Conservation (phyloP, 2,329 filamentous ascomycete species). For the Epichloe elymi region DNA sequence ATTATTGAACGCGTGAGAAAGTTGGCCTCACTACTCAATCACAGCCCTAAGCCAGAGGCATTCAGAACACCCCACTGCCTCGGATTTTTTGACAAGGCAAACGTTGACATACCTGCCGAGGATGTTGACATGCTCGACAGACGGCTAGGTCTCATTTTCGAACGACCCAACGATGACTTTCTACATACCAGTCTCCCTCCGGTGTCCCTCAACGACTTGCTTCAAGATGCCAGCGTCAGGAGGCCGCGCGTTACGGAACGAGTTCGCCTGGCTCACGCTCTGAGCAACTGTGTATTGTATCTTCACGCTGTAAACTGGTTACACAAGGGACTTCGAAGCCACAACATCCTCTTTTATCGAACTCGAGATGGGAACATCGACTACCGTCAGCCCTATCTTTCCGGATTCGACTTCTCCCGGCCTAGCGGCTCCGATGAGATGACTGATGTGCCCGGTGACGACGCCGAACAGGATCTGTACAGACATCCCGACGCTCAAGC, state of each 20-base stretch:
- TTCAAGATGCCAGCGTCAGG: slow-evolving; percentile 21
- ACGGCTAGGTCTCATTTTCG: slow-evolving; percentile 41
- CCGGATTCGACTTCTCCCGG: slow-evolving; percentile 41
- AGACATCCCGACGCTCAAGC: slow-evolving; percentile 32
- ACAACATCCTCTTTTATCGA: slow-evolving; percentile 40
- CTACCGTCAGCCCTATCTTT: slow-evolving; percentile 30
- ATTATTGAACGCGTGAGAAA: slow-evolving; percentile 32
- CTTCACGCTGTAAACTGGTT: slow-evolving; percentile 44
- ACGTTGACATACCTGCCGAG: slow-evolving; percentile 19
- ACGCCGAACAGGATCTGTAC: slow-evolving; percentile 34
- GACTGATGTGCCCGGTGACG: slow-evolving; percentile 33
- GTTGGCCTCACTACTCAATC: slow-evolving; percentile 33
- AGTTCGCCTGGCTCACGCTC: slow-evolving; percentile 34
- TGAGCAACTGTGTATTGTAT: slow-evolving; percentile 40
- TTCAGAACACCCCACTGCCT: slow-evolving; percentile 38
- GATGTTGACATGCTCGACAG: slow-evolving; percentile 28
- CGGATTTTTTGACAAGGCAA: slow-evolving; percentile 35
- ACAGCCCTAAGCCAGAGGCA: slow-evolving; percentile 32
- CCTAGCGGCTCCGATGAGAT: slow-evolving; percentile 35
- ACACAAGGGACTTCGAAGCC: slow-evolving; percentile 42
- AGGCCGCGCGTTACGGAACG: slow-evolving; percentile 38
- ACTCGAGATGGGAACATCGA: slow-evolving; percentile 18
- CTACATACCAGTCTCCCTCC: slow-evolving; percentile 26
- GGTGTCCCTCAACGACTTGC: slow-evolving; percentile 33
- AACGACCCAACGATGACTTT: slow-evolving; percentile 27